phyloP scores from a whole-genome alignment of 495 filamentous ascomycete genomes.

The Parathielavia hyrcaniae region DNA sequence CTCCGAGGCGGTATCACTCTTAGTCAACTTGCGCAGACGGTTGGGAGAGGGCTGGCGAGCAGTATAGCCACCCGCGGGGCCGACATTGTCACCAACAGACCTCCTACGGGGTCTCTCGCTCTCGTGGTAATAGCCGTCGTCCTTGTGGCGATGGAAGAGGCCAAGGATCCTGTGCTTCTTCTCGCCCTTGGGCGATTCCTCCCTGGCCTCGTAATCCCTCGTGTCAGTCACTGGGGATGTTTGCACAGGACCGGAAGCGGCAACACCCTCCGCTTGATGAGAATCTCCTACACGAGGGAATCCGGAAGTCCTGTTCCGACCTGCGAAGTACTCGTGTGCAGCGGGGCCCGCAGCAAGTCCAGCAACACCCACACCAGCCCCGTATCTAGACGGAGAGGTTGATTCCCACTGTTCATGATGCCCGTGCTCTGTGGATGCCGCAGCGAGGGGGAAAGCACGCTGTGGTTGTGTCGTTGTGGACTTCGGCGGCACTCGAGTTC shows the following conservation, averaged over 20 bases:
- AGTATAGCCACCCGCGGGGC: slow-evolving; percentile 4
- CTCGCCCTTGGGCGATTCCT: slow-evolving; percentile 14
- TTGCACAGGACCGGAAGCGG: slow-evolving; percentile 2
- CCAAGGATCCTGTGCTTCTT: slow-evolving; percentile 26
- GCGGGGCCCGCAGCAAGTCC: slow-evolving; percentile 15
- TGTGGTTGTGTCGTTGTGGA: not conserved
- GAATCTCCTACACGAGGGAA: not conserved
- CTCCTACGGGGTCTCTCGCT: slow-evolving; percentile 14
- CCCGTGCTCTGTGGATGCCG: not conserved
- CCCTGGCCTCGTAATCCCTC: not conserved
- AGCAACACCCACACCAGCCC: slow-evolving; percentile 17
- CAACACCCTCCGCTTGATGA: not conserved
- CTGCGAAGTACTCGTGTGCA: slow-evolving; percentile 15
- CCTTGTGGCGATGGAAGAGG: slow-evolving; percentile 33
- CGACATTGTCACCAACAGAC: not conserved
- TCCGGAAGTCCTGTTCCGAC: not conserved
- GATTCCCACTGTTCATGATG: not conserved
- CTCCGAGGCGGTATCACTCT: not conserved
- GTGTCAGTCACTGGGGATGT: not conserved
- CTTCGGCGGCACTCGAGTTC: not conserved
- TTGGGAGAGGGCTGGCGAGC: not conserved
- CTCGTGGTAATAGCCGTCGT: slow-evolving; percentile 14
- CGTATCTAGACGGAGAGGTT: not conserved
- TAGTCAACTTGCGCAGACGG: slow-evolving; percentile 13
- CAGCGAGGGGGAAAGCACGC: slow-evolving; percentile 1